A percentile compares a stretch with the other conserved stretches of the same genome.
Conservation (phyloP, 1,284 basidiomycete species). For the Coniophora puteana region DNA sequence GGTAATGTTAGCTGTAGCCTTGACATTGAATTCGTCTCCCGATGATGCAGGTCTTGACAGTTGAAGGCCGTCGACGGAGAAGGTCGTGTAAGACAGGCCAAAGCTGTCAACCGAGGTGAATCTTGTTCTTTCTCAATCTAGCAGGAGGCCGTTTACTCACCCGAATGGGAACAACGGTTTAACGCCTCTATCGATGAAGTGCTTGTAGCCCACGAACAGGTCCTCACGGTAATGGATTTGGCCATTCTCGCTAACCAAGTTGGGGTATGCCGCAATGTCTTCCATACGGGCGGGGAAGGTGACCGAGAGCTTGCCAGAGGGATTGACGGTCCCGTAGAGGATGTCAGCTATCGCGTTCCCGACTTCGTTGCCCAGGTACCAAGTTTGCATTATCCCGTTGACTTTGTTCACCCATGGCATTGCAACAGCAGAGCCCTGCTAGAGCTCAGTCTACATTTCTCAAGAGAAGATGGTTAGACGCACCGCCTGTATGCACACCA, state of each 20-base stretch:
- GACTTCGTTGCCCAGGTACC: slow-evolving; percentile 75
- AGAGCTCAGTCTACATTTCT: neutral
- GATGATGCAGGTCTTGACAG: slow-evolving; percentile 31
- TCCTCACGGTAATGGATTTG: slow-evolving; percentile 66
- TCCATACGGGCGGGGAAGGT: slow-evolving; percentile 60
- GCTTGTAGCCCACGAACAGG: slow-evolving; percentile 71
- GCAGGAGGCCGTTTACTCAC: slow-evolving; percentile 26
- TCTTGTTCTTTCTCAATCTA: slow-evolving; percentile 1
- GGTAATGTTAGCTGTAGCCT: neutral
- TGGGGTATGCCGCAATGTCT: slow-evolving; percentile 63
- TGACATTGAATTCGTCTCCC: slow-evolving; percentile 26
- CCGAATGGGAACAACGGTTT: slow-evolving; percentile 69
- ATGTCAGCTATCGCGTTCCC: slow-evolving; percentile 75
- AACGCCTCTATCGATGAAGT: slow-evolving; percentile 56
- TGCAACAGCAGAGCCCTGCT: slow-evolving; percentile 63
- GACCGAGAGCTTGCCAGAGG: slow-evolving; percentile 66
- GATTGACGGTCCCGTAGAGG: slow-evolving; percentile 70
- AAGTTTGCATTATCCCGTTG: slow-evolving; percentile 52
- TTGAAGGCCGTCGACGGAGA: slow-evolving; percentile 53
- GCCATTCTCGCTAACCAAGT: slow-evolving; percentile 59
- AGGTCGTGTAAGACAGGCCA: slow-evolving; percentile 77
- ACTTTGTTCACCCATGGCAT: slow-evolving; percentile 63
- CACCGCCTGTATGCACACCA: slow-evolving; percentile 68
- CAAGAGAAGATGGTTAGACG: slow-evolving; percentile 20
- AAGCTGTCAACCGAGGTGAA: slow-evolving; percentile 39